Evolutionary conservation across 1,139 yeast genomes (phyloP).

Genomic region (Suhomyces bribrorum): DNA sequence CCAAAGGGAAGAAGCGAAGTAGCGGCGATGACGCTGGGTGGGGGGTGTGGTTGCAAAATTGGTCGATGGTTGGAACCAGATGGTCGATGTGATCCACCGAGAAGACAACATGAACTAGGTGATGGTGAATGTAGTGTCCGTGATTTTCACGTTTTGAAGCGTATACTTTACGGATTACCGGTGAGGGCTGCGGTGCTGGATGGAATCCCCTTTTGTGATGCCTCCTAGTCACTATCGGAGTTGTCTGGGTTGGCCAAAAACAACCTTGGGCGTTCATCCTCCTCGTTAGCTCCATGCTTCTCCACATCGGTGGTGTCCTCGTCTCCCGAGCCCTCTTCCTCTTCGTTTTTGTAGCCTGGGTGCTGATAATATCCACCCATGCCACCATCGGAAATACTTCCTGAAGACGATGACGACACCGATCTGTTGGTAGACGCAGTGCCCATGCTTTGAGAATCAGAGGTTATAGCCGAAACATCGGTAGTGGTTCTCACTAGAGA

Average conservation of each 20-base stretch:
- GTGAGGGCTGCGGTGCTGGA: background rate
- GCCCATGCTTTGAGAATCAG: conserved; percentile 25
- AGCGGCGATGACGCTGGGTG: too few species aligned
- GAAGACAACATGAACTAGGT: too few species aligned
- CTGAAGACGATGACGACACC: conserved; percentile 26
- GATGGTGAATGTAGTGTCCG: too few species aligned
- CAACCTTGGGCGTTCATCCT: conserved; percentile 48
- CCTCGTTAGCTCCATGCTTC: conserved; percentile 7
- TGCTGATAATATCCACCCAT: conserved; percentile 46
- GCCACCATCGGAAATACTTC: conserved; percentile 28
- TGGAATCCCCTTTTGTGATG: too few species aligned
- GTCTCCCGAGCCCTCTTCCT: conserved; percentile 21
- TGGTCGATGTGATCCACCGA: too few species aligned
- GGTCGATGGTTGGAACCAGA: too few species aligned
- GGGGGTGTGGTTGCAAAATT: too few species aligned
- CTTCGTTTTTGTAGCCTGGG: conserved; percentile 38
- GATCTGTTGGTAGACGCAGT: conserved; percentile 22
- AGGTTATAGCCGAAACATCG: conserved; percentile 23
- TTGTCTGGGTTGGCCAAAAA: conserved; percentile 73
- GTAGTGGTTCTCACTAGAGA: conserved; percentile 37
- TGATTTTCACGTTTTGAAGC: too few species aligned
- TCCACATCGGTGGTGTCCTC: conserved; percentile 21
- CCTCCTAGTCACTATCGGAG: conserved; percentile 28
- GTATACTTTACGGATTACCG: too few species aligned
- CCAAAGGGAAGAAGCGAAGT: too few species aligned